Evolutionary conservation across 306 rosid species (phyloP), one percentile per base, ranked within the genome.

Genomic region (Cucumis cinereus): DNA sequence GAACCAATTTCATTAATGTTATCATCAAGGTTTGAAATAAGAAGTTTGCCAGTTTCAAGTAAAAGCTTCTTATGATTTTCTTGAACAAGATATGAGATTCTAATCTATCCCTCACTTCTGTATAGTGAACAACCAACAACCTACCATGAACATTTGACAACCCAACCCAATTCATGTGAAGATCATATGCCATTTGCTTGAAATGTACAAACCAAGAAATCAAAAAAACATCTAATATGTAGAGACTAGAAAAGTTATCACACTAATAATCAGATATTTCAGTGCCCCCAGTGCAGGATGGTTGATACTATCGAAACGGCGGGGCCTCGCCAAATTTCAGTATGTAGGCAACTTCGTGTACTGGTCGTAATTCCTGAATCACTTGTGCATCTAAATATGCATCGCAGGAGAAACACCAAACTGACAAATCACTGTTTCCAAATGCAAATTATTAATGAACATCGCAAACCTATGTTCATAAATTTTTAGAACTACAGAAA

Each of bases 371-470:
- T 73, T 85, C 88, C 26, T 40, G 81, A 77, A 94, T 90, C 79
- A 84, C 75, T 76, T 87, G 90, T 49, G 94, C 91, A 80, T 93
- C 96, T 77, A 93, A 89, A 73, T 93, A 91, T 11, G 96, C 96
- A 23, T 88, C 91, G 24, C 96, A 91, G 41, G 88, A 86, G 89
- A 90, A 93, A 61, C 98, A 93, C 97, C 96, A 93, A 15, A 90
- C 90, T 0, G 98, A 93, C 60, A 90, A 85, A 87, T 89, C 97
- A 78, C 93, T 89, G 82, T 56, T 67, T 55, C 73, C 59, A 77
- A 75, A 81, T 20, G 10, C 45, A 73, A 5, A 14, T 45, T 78
- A 26, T 77, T 12, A 38, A 69, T 45, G 4, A 75, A 53, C 62
- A 12, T 71, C 57, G 64, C 47, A 66, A 41, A 33, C 11, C 56